Evolutionary conservation across 768 basidiomycete species (phyloP).

Genomic region (Collybia sp.): DNA sequence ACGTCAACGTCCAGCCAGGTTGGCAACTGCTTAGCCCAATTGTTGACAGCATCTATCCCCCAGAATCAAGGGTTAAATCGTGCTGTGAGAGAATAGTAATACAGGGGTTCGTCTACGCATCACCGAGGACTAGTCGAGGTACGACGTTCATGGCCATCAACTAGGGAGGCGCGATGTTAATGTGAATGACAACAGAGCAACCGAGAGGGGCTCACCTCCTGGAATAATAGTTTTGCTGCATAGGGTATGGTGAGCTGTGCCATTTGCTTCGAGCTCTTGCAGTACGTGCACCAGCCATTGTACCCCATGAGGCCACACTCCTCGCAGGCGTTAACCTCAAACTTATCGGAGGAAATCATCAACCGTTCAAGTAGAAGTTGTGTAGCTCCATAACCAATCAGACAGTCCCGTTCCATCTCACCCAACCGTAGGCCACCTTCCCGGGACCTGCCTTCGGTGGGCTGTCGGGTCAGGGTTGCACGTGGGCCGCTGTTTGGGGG

Average conservation of each 20-base stretch:
- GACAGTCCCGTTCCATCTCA: slow-evolving; percentile 99
- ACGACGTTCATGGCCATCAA: slow-evolving; percentile 98
- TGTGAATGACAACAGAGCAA: slow-evolving; percentile 2
- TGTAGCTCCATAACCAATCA: slow-evolving; percentile 98
- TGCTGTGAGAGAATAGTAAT: not conserved
- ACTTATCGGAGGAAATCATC: slow-evolving; percentile 99
- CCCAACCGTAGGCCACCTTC: slow-evolving; percentile 96
- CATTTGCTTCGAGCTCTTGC: slow-evolving; percentile 96
- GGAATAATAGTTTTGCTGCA: slow-evolving; percentile 89
- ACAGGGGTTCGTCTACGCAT: slow-evolving; percentile 39
- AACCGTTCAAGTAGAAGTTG: slow-evolving; percentile 93
- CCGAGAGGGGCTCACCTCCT: slow-evolving; percentile 54
- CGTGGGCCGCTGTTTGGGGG: slow-evolving; percentile 73
- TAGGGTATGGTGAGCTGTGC: slow-evolving; percentile 95
- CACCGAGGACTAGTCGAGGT: slow-evolving; percentile 83
- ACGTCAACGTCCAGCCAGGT: no score
- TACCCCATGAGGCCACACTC: slow-evolving; percentile 94
- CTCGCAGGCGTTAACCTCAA: slow-evolving; percentile 94
- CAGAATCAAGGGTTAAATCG: not conserved
- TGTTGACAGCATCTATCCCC: not conserved
- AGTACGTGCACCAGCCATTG: slow-evolving; percentile 95
- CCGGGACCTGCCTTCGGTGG: slow-evolving; percentile 96
- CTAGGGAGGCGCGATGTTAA: slow-evolving; percentile 29
- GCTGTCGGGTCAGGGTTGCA: slow-evolving; percentile 94
- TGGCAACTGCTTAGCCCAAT: no score